Evolutionary conservation across 2,329 filamentous ascomycete genomes (phyloP), one percentile per base, ranked within the genome.

Genomic region (Westerdykella ornata): DNA sequence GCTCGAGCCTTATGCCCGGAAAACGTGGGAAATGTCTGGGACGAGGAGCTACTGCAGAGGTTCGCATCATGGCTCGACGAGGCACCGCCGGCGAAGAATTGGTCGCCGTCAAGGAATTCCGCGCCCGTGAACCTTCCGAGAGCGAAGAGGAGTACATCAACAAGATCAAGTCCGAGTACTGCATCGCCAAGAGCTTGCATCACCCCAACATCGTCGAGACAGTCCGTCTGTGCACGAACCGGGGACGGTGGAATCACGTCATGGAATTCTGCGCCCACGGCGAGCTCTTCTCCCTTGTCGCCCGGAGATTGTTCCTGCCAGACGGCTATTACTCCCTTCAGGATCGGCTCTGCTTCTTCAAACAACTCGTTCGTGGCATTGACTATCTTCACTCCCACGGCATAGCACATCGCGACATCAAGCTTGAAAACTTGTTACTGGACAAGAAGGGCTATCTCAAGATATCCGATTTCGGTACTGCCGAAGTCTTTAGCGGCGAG

Each of bases 201-300:
- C 88, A 94, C 60, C 86, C 88, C 38, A 94, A 94, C 63, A 85
- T 94, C 53, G 84, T 94, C 48, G 78, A 87, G 64, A 89, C 86
- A 0, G 69, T 88, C 41, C 79, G 82, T 20, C 73, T 94, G 5
- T 92, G 87, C 68, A 66, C 77, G 12, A 76, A 88, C 52, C 77
- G 81, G 52, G 80, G 78, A 22, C 80, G 83, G 30, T 94, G 85
- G 84, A 89, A 88, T 62, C 86, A 94, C 62, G 86, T 94, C 42
- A 95, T 95, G 88, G 87, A 95, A 62, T 94, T 85, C 63, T 94
- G 88, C 68, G 75, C 79, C 3, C 80, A 87, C 52, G 88, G 88
- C 35, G 88, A 94, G 58, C 70, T 95, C 5, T 90, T 84, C 62
- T 74, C 75, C 47, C 70, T 94, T 11, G 82, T 94, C 30, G 77